A percentile compares a stretch with the other conserved stretches of the same genome.
phyloP scores from a whole-genome alignment of 2,329 filamentous ascomycete species.

The Fusarium praegraminearum region DNA sequence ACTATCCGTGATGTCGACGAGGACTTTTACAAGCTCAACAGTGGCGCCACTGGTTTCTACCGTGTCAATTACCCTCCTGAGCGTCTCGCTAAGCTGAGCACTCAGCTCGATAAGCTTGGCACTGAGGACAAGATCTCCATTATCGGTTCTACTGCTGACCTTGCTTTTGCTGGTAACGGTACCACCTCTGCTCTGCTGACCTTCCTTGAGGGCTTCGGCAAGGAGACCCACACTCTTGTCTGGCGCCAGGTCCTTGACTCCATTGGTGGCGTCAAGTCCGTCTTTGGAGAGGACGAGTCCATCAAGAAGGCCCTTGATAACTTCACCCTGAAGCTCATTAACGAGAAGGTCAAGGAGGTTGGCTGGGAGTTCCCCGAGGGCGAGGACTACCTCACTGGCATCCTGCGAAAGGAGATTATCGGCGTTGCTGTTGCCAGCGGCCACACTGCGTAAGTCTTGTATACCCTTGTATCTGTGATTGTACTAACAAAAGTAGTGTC shows the following conservation, averaged over 20 bases:
- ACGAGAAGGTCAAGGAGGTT: slow-evolving; percentile 79
- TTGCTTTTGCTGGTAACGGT: slow-evolving; percentile 88
- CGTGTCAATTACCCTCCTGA: slow-evolving; percentile 92
- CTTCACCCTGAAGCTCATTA: slow-evolving; percentile 82
- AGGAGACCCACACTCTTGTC: slow-evolving; percentile 87
- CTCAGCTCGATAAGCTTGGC: slow-evolving; percentile 79
- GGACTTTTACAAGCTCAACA: slow-evolving; percentile 94
- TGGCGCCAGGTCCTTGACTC: slow-evolving; percentile 88
- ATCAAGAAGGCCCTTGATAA: slow-evolving; percentile 80
- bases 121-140: slow-evolving; percentile 93
- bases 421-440: slow-evolving; percentile 79
- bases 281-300: slow-evolving; percentile 81
- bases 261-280: slow-evolving; percentile 80
- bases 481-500: slow-evolving; percentile 61
- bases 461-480: neutral
- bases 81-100: slow-evolving; percentile 82
- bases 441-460: slow-evolving; percentile 73
- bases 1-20: slow-evolving; percentile 80
- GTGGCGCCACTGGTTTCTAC: slow-evolving; percentile 88
- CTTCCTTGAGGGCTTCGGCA: slow-evolving; percentile 85
- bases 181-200: slow-evolving; percentile 84
- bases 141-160: slow-evolving; percentile 87
- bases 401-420: slow-evolving; percentile 86
- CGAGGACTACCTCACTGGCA: slow-evolving; percentile 84
- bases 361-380: slow-evolving; percentile 85